Conservation (phyloP, 2,329 filamentous ascomycete species). For the Penicillium polonicum region DNA sequence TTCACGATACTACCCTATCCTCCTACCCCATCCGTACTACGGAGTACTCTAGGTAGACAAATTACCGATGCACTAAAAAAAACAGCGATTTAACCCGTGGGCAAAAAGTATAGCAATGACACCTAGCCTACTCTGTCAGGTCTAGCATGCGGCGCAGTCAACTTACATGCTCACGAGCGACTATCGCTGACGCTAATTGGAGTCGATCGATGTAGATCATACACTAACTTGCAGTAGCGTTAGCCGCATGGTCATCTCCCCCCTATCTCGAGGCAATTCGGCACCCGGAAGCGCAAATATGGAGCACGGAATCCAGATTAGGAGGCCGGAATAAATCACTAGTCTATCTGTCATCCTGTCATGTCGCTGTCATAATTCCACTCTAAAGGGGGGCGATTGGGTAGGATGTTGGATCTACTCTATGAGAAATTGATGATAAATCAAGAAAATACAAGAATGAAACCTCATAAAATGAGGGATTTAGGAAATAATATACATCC, state of each 20-base stretch:
- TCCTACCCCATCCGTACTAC: no score
- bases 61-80: neutral
- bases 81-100: neutral
- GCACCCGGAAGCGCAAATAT: neutral
- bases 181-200: neutral
- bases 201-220: slow-evolving; percentile 6
- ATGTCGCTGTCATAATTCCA: neutral
- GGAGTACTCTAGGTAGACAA: no score
- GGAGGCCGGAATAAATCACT: neutral
- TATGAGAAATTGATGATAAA: neutral
- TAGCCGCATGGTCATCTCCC: neutral
- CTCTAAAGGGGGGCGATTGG: neutral
- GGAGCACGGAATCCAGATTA: neutral
- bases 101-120: neutral
- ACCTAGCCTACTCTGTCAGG: neutral
- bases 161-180: slow-evolving; percentile 2
- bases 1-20: neutral
- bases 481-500: no score
- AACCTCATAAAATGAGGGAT: no score
- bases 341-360: neutral
- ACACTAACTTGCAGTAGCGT: neutral
- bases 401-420: neutral
- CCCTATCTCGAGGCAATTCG: neutral
- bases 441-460: no score
- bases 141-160: slow-evolving; percentile 8